A percentile compares a stretch with the other conserved stretches of the same genome.
These are phyloP conservation scores for Botrytis sinoallii DNA, from an alignment of 2,329 filamentous ascomycete species.

Conservation along the genomic window DNA sequence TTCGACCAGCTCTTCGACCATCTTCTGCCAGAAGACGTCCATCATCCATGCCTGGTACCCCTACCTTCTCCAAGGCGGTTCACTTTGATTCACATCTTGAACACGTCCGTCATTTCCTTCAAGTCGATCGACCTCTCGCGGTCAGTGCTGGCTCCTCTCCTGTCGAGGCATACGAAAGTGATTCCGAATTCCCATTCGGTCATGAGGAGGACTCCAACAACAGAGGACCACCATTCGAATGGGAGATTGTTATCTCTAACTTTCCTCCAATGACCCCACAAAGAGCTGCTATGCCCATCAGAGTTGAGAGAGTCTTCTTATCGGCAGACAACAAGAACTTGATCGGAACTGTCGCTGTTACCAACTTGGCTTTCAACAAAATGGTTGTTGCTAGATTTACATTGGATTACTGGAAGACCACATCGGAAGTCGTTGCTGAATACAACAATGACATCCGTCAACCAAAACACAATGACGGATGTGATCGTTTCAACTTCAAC, in stretches of 20 bases:
- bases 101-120: constrained; percentile 92
- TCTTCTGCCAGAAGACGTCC: constrained; percentile 72
- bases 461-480: constrained; percentile 61
- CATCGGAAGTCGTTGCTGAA: constrained; percentile 89
- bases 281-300: constrained; percentile 65
- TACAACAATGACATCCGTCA: constrained; percentile 75
- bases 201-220: constrained; percentile 43
- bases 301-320: constrained; percentile 81
- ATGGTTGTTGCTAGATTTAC: constrained; percentile 89
- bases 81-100: constrained; percentile 97
- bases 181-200: constrained; percentile 83
- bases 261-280: constrained; percentile 68
- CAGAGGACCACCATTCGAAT: constrained; percentile 60
- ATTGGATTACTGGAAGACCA: constrained; percentile 97
- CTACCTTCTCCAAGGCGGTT: constrained; percentile 93
- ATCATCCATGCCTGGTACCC: constrained; percentile 96
- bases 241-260: constrained; percentile 83
- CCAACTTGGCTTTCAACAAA: constrained; percentile 89
- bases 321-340: constrained; percentile 84
- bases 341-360: constrained; percentile 77
- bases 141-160: constrained; percentile 94
- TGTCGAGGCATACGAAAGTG: constrained; percentile 81
- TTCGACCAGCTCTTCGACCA: constrained; percentile 83
- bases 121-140: constrained; percentile 90
- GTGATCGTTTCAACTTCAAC: constrained; percentile 89